Conservation (phyloP, 148 eudicot genomes). For the Chenopodium berlandieri region DNA sequence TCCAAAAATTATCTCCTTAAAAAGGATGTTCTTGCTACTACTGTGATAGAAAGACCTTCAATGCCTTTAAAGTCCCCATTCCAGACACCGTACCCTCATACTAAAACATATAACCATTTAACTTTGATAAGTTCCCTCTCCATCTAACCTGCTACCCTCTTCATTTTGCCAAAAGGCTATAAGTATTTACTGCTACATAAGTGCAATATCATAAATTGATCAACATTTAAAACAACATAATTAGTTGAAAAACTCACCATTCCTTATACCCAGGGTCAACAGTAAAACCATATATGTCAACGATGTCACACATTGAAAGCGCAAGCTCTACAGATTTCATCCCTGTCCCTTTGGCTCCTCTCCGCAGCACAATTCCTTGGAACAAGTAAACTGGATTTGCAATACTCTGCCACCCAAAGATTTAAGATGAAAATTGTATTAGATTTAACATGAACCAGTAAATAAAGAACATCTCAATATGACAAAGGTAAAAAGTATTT, state of each 20-base stretch:
- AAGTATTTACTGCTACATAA: background rate
- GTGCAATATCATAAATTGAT: background rate
- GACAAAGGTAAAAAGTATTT: background rate
- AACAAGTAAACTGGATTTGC: constrained; percentile 95
- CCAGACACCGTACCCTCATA: background rate
- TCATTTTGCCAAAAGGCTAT: background rate
- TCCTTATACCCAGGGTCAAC: constrained; percentile 98
- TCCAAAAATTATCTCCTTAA: background rate
- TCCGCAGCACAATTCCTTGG: constrained; percentile 94
- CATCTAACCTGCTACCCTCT: background rate
- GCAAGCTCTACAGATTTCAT: constrained; percentile 97
- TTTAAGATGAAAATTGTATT: constrained; percentile 17
- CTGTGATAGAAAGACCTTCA: background rate
- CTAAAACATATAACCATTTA: background rate
- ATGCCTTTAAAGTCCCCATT: background rate
- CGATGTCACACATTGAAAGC: constrained; percentile 97
- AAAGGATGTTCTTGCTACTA: background rate
- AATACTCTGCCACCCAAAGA: constrained; percentile 53
- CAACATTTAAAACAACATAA: background rate
- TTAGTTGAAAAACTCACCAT: constrained; percentile 52
- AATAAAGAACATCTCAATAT: background rate
- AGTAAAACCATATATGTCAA: constrained; percentile 96
- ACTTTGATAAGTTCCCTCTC: background rate
- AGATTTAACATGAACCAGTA: background rate
- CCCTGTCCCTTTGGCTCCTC: constrained; percentile 99